phyloP scores from a whole-genome alignment of 2,329 filamentous ascomycete genomes.

The Elsinoe perseae region DNA sequence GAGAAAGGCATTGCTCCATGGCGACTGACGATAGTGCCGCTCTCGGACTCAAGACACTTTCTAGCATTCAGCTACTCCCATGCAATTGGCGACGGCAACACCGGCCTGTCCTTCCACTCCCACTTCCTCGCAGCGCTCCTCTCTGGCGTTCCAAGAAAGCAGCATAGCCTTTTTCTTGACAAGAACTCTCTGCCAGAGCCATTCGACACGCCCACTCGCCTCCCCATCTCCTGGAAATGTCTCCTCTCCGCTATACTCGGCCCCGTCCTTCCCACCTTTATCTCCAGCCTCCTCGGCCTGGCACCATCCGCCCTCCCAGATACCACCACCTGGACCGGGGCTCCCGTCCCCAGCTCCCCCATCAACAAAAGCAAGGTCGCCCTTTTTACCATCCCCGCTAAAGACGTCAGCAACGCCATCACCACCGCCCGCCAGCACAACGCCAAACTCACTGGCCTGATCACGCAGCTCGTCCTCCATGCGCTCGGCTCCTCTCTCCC shows the following conservation, averaged over 20 bases:
- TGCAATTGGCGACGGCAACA: constrained; percentile 38
- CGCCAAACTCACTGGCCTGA: constrained; percentile 36
- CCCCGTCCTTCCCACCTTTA: constrained; percentile 31
- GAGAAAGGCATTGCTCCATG: constrained; percentile 33
- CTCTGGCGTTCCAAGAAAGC: not conserved
- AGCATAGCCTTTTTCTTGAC: constrained; percentile 18
- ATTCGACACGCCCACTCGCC: constrained; percentile 33
- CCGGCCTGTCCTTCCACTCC: constrained; percentile 37
- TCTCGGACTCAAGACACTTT: constrained; percentile 26
- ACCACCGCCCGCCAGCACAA: constrained; percentile 27
- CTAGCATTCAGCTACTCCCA: constrained; percentile 40
- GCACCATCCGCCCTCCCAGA: constrained; percentile 26
- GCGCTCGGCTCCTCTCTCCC: constrained; percentile 24
- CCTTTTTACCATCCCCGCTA: constrained; percentile 28
- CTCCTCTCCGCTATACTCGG: constrained; percentile 36
- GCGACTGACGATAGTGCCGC: constrained; percentile 35
- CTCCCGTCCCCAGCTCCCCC: not conserved
- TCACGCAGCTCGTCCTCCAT: constrained; percentile 36
- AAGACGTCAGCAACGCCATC: constrained; percentile 27
- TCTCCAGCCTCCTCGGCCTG: constrained; percentile 31
- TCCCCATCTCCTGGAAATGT: constrained; percentile 40
- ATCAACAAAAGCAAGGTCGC: constrained; percentile 20
- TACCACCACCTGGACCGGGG: constrained; percentile 24
- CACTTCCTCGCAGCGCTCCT: constrained; percentile 30
- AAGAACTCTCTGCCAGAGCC: constrained; percentile 27